These are phyloP conservation scores for Pseudozyma hubeiensis DNA, from an alignment of 1,284 basidiomycete species.

Conservation along the genomic window DNA sequence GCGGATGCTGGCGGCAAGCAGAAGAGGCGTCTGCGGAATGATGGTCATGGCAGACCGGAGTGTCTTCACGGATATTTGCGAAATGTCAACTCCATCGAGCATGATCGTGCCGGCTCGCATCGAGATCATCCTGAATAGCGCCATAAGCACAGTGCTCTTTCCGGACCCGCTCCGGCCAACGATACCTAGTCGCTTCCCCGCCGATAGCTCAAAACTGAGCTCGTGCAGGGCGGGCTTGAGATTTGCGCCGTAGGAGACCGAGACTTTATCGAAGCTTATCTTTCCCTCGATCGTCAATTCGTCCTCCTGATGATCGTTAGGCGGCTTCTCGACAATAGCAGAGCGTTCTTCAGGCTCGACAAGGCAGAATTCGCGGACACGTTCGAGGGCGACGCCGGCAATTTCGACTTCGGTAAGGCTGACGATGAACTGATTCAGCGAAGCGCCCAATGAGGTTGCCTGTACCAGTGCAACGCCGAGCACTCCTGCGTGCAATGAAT, in stretches of 20 bases:
- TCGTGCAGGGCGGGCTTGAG: constrained; percentile 42
- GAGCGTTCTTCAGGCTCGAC: constrained; percentile 46
- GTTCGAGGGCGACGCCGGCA: constrained; percentile 66
- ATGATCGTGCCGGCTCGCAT: constrained; percentile 36
- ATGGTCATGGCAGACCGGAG: constrained; percentile 51
- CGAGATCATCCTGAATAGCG: constrained; percentile 52
- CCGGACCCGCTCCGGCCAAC: constrained; percentile 53
- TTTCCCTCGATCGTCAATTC: constrained; percentile 9
- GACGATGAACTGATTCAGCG: constrained; percentile 47
- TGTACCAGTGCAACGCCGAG: constrained; percentile 68
- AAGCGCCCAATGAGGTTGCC: constrained; percentile 44
- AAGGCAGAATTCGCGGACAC: constrained; percentile 62
- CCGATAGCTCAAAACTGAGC: constrained; percentile 34
- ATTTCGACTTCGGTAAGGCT: constrained; percentile 68
- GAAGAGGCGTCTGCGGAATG: constrained; percentile 59
- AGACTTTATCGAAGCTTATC: constrained; percentile 36
- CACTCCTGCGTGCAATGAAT: constrained; percentile 46
- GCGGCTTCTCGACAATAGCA: background rate
- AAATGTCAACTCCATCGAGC: constrained; percentile 46
- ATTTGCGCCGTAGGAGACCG: constrained; percentile 36
- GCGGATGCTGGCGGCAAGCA: constrained; percentile 58
- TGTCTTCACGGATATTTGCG: constrained; percentile 12
- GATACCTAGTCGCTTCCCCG: constrained; percentile 47
- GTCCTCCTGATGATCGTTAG: background rate
- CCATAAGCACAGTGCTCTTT: constrained; percentile 54